Base-by-base conservation (phyloP, 2,329 filamentous ascomycete genomes). In the Diplodia seriata region DNA sequence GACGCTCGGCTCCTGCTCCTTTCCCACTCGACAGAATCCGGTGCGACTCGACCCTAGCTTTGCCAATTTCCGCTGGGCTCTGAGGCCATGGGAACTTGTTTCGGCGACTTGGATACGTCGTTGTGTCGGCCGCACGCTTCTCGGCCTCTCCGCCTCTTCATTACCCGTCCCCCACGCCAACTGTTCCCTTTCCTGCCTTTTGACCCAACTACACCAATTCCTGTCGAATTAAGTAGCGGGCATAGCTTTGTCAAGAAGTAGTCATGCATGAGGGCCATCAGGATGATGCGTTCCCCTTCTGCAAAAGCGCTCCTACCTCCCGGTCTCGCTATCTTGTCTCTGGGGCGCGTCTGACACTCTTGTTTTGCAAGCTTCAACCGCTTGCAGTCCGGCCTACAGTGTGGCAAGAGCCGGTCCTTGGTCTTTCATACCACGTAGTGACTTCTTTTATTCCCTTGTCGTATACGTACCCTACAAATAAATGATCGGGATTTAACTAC, bases 381-480 rank as follows among this genome's bases (percentile, higher is more conserved):
- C 31, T 63, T 49, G 14, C n/a, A 23, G 26, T 62, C 29, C 43
- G 11, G 20, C 29, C 23, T 20, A n/a, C 14, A 49, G 2, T 29
- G 43, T 62, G 57, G 57, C 57, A 40, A 50, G 15, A 14, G 40
- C 43, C 40, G 26, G 57, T 33, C 59, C 20, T 38, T 36, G 50
- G 47, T 47, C 59, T 33, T 26, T 50, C 57, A 14, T 12, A 20
- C 29, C 43, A 51, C 26, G 59, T 51, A 51, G 36, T 38, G 50
- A 38, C 15, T 38, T 63, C 31, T 50, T 23, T 12, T 26, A 4
- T 51, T 43, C 31, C 20, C 56, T 33, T 26, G 8, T 43, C 18
- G 54, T 23, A 11, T 23, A 47, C 14, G 20, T n/a, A 18, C 5
- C n/a, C 20, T 31, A 26, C 26, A 26, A 26, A 26, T 26, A 7